These are phyloP conservation scores for Clavispora santaluciae DNA, from an alignment of 805 yeast species.

Conservation along the genomic window DNA sequence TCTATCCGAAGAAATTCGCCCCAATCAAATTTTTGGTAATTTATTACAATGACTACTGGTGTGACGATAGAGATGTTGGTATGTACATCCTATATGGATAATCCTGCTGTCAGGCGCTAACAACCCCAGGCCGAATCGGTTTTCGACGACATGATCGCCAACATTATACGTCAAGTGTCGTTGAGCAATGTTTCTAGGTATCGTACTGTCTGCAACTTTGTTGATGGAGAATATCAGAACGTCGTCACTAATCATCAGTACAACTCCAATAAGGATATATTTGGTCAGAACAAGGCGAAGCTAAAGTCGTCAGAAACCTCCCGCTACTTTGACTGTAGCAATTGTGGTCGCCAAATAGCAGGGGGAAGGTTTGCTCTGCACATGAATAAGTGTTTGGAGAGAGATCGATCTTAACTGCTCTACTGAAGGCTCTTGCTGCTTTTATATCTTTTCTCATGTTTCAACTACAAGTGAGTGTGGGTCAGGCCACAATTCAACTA, in stretches of 20 bases:
- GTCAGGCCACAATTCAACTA: too few species aligned
- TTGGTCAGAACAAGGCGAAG: slow-evolving; percentile 46
- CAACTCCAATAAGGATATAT: slow-evolving; percentile 36
- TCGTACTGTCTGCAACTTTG: slow-evolving; percentile 13
- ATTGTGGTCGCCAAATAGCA: slow-evolving; percentile 82
- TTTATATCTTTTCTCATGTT: too few species aligned
- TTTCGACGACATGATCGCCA: slow-evolving; percentile 29
- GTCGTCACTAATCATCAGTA: slow-evolving; percentile 11
- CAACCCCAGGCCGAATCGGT: slow-evolving; percentile 34
- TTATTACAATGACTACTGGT: slow-evolving; percentile 1
- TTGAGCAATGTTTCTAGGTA: slow-evolving; percentile 21
- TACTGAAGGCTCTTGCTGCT: too few species aligned
- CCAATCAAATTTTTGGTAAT: too few species aligned
- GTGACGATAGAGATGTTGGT: slow-evolving; percentile 13
- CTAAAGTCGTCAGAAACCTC: slow-evolving; percentile 41
- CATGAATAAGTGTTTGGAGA: slow-evolving; percentile 81
- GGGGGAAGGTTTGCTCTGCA: slow-evolving; percentile 93
- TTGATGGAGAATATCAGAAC: slow-evolving; percentile 7
- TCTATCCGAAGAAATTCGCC: too few species aligned
- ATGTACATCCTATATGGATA: slow-evolving; percentile 2
- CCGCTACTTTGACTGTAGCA: slow-evolving; percentile 68
- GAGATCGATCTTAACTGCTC: slow-evolving; percentile 39
- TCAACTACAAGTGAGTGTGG: too few species aligned
- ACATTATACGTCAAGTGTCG: slow-evolving; percentile 29
- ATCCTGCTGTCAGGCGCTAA: neutral